These are phyloP conservation scores for Castanea mollissima DNA, from an alignment of 306 rosid genomes.

Conservation along the genomic window DNA sequence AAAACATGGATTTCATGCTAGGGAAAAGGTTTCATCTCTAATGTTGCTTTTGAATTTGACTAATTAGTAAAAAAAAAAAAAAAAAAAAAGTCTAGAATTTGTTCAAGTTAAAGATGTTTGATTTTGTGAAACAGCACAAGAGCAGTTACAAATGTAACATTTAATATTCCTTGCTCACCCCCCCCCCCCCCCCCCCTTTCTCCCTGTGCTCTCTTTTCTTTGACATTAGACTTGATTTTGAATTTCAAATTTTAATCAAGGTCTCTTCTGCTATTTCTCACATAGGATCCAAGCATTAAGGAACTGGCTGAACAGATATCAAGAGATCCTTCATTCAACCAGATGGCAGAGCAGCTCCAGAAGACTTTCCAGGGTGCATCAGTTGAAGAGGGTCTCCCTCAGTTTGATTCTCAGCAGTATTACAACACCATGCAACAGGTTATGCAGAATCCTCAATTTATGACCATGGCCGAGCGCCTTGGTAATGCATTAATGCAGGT, in stretches of 20 bases:
- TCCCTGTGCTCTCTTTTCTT: not conserved
- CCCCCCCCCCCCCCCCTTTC: not conserved
- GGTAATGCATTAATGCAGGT: slow-evolving; percentile 98
- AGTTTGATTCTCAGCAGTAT: slow-evolving; percentile 86
- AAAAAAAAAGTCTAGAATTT: no score
- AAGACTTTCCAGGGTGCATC: slow-evolving; percentile 74
- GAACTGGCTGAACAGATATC: slow-evolving; percentile 96
- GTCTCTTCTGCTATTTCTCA: slow-evolving; percentile 8
- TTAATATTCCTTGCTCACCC: not conserved
- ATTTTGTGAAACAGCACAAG: no score
- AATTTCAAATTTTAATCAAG: slow-evolving; percentile 12
- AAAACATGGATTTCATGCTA: no score
- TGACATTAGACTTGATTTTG: slow-evolving; percentile 2
- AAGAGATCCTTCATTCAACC: slow-evolving; percentile 91
- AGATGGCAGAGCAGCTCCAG: slow-evolving; percentile 99
- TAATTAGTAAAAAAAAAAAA: no score
- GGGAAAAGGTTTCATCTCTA: no score
- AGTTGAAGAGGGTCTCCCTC: slow-evolving; percentile 62
- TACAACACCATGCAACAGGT: slow-evolving; percentile 89
- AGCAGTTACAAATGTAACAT: not conserved
- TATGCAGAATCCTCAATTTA: slow-evolving; percentile 96
- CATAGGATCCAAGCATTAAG: slow-evolving; percentile 97
- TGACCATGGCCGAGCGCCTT: slow-evolving; percentile 98
- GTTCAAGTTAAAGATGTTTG: no score
- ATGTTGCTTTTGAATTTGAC: no score